A percentile compares a stretch with the other conserved stretches of the same genome.
phyloP scores from a whole-genome alignment of 1,284 basidiomycete genomes.

The Ceraceosorus guamensis region DNA sequence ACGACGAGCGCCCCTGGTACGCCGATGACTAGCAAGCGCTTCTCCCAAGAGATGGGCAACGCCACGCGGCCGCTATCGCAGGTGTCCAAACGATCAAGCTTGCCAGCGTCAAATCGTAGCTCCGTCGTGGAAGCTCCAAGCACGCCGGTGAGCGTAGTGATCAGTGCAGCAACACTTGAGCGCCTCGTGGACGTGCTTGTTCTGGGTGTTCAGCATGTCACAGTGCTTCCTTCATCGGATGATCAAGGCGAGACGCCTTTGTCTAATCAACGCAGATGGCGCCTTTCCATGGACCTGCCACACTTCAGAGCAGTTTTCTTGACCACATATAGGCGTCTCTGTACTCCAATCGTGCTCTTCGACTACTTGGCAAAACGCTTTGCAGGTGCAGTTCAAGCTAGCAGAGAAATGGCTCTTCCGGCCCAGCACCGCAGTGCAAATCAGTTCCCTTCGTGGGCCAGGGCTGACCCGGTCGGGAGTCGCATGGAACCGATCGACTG shows the following conservation, averaged over 20 bases:
- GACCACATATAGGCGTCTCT: conserved; percentile 33
- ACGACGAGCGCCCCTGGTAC: conserved; percentile 23
- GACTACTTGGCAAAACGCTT: conserved; percentile 42
- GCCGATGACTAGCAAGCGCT: conserved; percentile 32
- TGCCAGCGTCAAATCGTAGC: conserved; percentile 39
- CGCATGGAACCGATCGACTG: conserved; percentile 33
- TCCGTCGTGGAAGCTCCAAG: conserved; percentile 26
- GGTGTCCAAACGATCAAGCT: conserved; percentile 31
- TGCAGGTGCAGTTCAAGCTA: conserved; percentile 33
- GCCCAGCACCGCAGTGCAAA: conserved; percentile 27
- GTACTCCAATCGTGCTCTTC: conserved; percentile 32
- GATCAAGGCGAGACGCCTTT: conserved; percentile 17
- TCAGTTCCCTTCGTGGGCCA: conserved; percentile 41
- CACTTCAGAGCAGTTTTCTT: conserved; percentile 35
- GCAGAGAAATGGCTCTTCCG: conserved; percentile 33
- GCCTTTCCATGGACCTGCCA: conserved; percentile 32
- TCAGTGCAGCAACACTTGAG: conserved; percentile 36
- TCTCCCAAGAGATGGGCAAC: conserved; percentile 35
- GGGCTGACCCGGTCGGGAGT: conserved; percentile 16
- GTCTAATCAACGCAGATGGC: conserved; percentile 14
- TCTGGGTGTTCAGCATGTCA: conserved; percentile 39
- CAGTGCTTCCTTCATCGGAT: conserved; percentile 2
- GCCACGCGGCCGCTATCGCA: conserved; percentile 32
- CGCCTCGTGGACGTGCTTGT: conserved; percentile 44
- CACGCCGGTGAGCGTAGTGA: conserved; percentile 24